phyloP scores from a whole-genome alignment of 192 early-diverging fungal genomes.

The Coemansia reversa region DNA sequence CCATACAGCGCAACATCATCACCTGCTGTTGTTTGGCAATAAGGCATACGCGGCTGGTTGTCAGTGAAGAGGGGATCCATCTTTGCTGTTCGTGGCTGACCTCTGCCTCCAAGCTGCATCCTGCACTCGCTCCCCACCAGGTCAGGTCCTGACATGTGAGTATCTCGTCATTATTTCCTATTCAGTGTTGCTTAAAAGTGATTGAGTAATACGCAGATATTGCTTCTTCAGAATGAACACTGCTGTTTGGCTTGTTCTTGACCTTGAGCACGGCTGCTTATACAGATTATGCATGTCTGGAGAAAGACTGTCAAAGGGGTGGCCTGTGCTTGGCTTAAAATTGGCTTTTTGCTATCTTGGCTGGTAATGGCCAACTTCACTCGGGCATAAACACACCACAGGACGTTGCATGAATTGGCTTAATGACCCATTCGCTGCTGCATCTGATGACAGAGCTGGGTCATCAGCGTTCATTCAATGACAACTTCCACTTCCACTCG shows the following conservation, averaged over 20 bases:
- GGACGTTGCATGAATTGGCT: not conserved
- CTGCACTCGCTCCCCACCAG: not conserved
- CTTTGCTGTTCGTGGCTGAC: not conserved
- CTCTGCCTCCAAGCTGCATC: not conserved
- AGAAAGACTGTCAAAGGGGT: not conserved
- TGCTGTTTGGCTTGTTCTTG: not conserved
- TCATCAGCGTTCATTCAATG: not conserved
- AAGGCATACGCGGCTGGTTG: not conserved
- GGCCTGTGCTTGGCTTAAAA: slow-evolving; percentile 8
- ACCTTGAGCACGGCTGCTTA: not conserved
- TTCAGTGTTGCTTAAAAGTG: not conserved
- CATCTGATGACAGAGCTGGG: not conserved
- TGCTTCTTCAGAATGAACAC: not conserved
- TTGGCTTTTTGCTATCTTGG: not conserved
- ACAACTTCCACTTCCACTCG: not conserved
- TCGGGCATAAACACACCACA: not conserved
- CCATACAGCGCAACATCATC: not conserved
- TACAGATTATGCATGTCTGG: not conserved
- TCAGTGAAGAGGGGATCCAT: not conserved
- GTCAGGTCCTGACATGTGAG: not conserved
- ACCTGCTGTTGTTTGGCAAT: not conserved
- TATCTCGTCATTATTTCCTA: not conserved
- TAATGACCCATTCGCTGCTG: not conserved
- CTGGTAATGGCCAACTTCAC: not conserved
- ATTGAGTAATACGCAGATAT: not conserved